phyloP scores from a whole-genome alignment of 2,329 filamentous ascomycete genomes.

The Botrytis cinerea region DNA sequence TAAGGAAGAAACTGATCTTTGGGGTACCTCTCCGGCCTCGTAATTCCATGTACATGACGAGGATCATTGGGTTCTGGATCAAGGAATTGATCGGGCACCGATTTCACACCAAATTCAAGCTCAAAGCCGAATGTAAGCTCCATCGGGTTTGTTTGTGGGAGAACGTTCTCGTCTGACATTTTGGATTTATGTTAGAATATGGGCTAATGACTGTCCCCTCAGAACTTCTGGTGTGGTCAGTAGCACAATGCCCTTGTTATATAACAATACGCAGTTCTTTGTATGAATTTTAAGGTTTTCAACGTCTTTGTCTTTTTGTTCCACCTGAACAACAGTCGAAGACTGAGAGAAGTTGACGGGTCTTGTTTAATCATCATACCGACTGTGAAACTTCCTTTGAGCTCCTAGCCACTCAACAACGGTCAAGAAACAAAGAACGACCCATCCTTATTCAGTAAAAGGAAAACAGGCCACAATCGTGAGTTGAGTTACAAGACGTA shows the following conservation, averaged over 20 bases:
- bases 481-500: background rate
- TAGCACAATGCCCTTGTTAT: background rate
- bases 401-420: background rate
- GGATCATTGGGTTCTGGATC: background rate
- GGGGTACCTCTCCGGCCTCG: background rate
- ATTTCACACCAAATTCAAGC: background rate
- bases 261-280: background rate
- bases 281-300: background rate
- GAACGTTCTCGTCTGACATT: background rate
- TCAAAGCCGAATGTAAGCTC: conserved; percentile 4
- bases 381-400: background rate
- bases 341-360: background rate
- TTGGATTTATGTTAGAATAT: background rate
- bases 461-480: background rate
- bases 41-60: background rate
- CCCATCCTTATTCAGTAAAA: background rate
- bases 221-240: background rate
- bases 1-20: background rate
- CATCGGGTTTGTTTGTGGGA: background rate
- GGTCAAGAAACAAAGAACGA: background rate
- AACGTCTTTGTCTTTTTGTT: background rate
- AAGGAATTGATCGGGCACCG: background rate
- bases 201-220: background rate
- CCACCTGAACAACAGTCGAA: background rate
- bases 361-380: background rate